Percentiles rank a stretch among this genome's conserved stretches.
These are phyloP conservation scores for Ilex asprella DNA, from an alignment of 257 asterid genomes.

Conservation along the genomic window DNA sequence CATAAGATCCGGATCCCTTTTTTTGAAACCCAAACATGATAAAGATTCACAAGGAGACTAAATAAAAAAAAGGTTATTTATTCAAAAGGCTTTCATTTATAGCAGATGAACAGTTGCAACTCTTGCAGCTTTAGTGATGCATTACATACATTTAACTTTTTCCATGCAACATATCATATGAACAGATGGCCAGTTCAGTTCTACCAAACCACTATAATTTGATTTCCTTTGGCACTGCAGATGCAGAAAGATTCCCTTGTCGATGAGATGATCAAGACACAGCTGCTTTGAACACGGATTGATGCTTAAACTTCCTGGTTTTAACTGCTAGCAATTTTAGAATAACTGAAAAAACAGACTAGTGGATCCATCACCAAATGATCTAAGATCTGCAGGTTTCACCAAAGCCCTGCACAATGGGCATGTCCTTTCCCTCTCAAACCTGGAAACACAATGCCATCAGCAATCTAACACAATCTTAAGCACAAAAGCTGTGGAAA, in stretches of 20 bases:
- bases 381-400: slow-evolving; percentile 10
- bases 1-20: no score
- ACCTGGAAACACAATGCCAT: slow-evolving; percentile 1
- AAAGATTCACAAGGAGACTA: background rate
- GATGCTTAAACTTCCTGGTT: no score
- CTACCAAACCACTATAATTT: background rate
- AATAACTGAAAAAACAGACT: slow-evolving; percentile 10
- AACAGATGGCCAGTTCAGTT: background rate
- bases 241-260: slow-evolving; percentile 18
- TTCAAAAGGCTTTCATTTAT: background rate
- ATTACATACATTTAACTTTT: background rate
- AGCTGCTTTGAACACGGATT: no score
- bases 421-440: slow-evolving; percentile 11
- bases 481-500: background rate
- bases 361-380: slow-evolving; percentile 11
- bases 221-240: background rate
- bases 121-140: background rate
- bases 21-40: no score
- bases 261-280: slow-evolving; percentile 19
- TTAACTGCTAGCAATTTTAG: background rate
- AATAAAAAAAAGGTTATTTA: background rate
- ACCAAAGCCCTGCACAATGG: slow-evolving; percentile 13
- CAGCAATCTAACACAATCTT: background rate
- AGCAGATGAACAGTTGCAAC: background rate
- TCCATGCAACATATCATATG: background rate